These are phyloP conservation scores for Gloeopeniophorella convolvens DNA, from an alignment of 768 basidiomycete species.

Conservation along the genomic window DNA sequence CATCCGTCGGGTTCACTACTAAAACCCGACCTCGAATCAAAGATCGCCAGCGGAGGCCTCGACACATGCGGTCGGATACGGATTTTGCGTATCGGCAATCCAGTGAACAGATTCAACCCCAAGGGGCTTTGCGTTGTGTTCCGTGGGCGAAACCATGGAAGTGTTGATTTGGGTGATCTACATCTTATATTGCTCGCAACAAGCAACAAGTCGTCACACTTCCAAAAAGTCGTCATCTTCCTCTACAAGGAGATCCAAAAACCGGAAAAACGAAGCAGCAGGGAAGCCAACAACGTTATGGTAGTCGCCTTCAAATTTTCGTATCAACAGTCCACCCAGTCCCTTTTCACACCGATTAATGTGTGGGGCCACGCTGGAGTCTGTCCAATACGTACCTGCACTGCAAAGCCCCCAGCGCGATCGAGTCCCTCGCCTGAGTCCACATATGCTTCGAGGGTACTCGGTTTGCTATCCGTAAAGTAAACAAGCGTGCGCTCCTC, in stretches of 20 bases:
- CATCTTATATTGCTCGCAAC: neutral
- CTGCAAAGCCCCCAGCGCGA: conserved; percentile 90
- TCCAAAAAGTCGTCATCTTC: conserved; percentile 70
- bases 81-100: too few relatives aligned
- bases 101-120: too few relatives aligned
- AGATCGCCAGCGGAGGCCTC: too few relatives aligned
- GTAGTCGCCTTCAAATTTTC: conserved; percentile 86
- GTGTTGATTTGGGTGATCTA: neutral
- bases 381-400: conserved; percentile 55
- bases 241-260: conserved; percentile 61
- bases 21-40: too few relatives aligned
- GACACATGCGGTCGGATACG: too few relatives aligned
- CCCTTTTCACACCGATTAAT: conserved; percentile 40
- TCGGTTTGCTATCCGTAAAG: conserved; percentile 56
- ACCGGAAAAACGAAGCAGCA: conserved; percentile 74
- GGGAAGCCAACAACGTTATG: conserved; percentile 93
- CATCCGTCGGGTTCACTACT: too few relatives aligned
- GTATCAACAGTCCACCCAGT: conserved; percentile 70
- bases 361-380: neutral
- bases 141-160: too few relatives aligned
- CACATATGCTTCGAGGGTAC: conserved; percentile 70
- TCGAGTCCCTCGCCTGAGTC: conserved; percentile 81
- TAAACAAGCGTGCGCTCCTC: conserved; percentile 79
- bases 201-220: conserved; percentile 6
- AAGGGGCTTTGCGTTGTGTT: too few relatives aligned